Evolutionary conservation across 1,284 basidiomycete genomes (phyloP).

Genomic region (Trametes sp.): DNA sequence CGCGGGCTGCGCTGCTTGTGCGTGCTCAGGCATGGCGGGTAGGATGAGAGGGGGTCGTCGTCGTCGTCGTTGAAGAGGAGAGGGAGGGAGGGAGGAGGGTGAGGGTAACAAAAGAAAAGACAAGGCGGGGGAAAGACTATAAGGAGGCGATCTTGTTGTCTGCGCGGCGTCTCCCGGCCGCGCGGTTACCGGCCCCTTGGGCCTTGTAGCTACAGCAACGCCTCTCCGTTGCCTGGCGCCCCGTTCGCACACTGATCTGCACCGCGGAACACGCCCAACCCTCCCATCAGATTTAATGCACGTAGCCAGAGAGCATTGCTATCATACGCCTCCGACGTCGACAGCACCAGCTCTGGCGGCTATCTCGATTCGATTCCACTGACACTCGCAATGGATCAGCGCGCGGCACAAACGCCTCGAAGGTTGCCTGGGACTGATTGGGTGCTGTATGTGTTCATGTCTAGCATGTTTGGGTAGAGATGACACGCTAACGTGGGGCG

Average conservation of each 20-base stretch:
- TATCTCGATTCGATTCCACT: not conserved
- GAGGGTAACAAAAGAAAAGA: constrained; percentile 26
- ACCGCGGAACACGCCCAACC: constrained; percentile 16
- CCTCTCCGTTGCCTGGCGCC: constrained; percentile 12
- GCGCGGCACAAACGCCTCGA: not conserved
- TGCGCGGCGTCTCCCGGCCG: constrained; percentile 24
- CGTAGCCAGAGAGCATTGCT: not conserved
- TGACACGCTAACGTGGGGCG: not conserved
- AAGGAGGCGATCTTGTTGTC: constrained; percentile 35
- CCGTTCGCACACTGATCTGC: constrained; percentile 32
- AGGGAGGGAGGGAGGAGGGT: constrained; percentile 20
- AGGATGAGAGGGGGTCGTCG: constrained; percentile 1
- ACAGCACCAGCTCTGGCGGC: constrained; percentile 1
- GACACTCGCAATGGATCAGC: not conserved
- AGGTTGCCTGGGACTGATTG: not conserved
- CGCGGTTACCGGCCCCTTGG: constrained; percentile 14
- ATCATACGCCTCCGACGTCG: not conserved
- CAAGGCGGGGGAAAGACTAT: constrained; percentile 24
- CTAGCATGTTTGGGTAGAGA: not conserved
- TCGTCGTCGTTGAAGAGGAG: constrained; percentile 10
- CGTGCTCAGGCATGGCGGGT: constrained; percentile 39
- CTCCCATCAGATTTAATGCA: not conserved
- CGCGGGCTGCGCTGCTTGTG: constrained; percentile 31
- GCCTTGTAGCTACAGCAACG: constrained; percentile 28
- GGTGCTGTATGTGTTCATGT: not conserved